A percentile compares a stretch with the other conserved stretches of the same genome.
phyloP scores from a whole-genome alignment of 345 rosid species.

The Citrus maxima region DNA sequence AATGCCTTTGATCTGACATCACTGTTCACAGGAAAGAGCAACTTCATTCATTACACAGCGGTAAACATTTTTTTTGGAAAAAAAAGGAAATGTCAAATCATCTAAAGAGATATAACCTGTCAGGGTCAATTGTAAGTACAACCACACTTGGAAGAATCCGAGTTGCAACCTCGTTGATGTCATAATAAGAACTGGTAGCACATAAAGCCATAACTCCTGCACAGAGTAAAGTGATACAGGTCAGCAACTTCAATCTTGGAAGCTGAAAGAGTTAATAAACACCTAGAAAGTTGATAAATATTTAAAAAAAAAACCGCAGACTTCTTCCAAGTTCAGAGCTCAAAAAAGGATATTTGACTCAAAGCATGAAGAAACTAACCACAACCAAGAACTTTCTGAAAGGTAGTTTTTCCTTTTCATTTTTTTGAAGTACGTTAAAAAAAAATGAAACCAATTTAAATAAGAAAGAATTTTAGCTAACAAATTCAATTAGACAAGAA shows the following conservation, averaged over 20 bases:
- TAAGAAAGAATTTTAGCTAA: neutral
- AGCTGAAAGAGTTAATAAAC: slow-evolving; percentile 6
- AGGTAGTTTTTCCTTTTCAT: neutral
- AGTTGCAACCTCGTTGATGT: slow-evolving; percentile 84
- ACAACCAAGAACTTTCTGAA: neutral
- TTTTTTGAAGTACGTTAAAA: neutral
- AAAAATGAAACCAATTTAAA: neutral
- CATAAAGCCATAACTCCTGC: slow-evolving; percentile 96
- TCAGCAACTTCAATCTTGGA: slow-evolving; percentile 1
- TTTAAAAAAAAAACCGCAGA: neutral
- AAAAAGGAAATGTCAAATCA: neutral
- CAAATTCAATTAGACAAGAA: neutral
- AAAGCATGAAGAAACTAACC: neutral
- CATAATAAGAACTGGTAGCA: slow-evolving; percentile 92
- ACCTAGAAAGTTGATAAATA: neutral
- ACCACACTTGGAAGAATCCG: slow-evolving; percentile 89
- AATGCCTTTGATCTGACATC: slow-evolving; percentile 95
- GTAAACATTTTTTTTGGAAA: neutral
- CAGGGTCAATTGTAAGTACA: slow-evolving; percentile 88
- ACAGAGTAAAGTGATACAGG: slow-evolving; percentile 7
- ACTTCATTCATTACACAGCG: slow-evolving; percentile 1
- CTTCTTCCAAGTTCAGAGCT: neutral
- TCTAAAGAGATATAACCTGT: slow-evolving; percentile 49
- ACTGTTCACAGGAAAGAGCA: slow-evolving; percentile 43
- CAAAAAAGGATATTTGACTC: neutral